Conservation (phyloP, 2,329 filamentous ascomycete species). For the Neofusicoccum umdonicola region DNA sequence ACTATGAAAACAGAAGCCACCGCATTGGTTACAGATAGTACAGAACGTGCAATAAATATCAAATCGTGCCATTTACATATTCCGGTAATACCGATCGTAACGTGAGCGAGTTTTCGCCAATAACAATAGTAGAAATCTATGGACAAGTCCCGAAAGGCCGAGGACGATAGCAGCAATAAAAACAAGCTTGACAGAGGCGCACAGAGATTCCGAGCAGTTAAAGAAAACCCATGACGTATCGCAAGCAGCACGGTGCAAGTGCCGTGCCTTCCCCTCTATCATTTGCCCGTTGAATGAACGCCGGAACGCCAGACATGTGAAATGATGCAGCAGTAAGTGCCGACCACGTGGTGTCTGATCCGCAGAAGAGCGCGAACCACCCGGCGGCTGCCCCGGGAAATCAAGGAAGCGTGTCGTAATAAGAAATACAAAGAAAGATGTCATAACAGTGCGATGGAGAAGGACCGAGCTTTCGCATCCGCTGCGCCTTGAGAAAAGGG, state of each 20-base stretch:
- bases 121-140: background rate
- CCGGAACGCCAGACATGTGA: conserved; percentile 5
- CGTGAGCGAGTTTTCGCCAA: no score
- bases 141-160: background rate
- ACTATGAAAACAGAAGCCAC: background rate
- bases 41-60: background rate
- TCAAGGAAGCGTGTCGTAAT: conserved; percentile 10
- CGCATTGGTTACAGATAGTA: background rate
- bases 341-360: background rate
- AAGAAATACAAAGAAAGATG: background rate
- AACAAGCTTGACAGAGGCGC: background rate
- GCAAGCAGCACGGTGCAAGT: background rate
- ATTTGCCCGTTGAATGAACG: background rate
- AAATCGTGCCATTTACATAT: conserved; percentile 9
- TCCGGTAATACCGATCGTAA: background rate
- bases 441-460: background rate
- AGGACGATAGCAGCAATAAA: background rate
- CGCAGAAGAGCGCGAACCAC: background rate
- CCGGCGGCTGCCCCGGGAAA: background rate
- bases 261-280: background rate
- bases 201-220: background rate
- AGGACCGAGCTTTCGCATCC: background rate
- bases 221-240: background rate
- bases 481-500: background rate
- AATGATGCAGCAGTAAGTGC: background rate